Conservation (phyloP, 2,329 filamentous ascomycete species). For the Penicillium sp. region DNA sequence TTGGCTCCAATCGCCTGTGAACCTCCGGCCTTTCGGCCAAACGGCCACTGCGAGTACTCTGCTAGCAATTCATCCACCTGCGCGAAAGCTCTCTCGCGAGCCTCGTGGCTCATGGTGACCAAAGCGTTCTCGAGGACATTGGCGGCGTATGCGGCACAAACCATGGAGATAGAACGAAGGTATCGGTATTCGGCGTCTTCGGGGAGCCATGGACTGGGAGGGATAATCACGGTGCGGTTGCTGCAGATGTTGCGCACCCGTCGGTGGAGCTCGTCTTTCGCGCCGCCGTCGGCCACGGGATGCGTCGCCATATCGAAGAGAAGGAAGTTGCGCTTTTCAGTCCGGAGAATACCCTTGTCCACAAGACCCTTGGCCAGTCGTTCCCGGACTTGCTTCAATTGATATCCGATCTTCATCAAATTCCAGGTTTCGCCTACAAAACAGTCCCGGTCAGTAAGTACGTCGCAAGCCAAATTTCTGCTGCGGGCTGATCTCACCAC, state of each 20-base stretch:
- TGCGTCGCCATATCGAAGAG: conserved; percentile 99
- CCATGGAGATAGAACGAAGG: conserved; percentile 87
- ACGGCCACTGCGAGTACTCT: conserved; percentile 97
- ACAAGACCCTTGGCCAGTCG: conserved; percentile 95
- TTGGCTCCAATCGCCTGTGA: conserved; percentile 88
- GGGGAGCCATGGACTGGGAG: conserved; percentile 81
- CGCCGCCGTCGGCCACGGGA: conserved; percentile 90
- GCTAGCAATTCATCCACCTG: conserved; percentile 95
- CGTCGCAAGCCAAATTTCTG: not conserved
- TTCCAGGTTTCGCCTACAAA: conserved; percentile 94
- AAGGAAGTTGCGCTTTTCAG: conserved; percentile 98
- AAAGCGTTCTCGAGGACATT: conserved; percentile 98
- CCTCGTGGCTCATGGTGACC: conserved; percentile 87
- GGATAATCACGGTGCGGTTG: conserved; percentile 88
- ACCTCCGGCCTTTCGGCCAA: conserved; percentile 74
- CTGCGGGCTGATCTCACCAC: conserved; percentile 61
- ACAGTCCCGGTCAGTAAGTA: conserved; percentile 16
- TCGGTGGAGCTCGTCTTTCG: conserved; percentile 94
- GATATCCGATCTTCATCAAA: conserved; percentile 99
- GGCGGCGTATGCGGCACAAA: conserved; percentile 95
- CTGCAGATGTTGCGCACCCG: conserved; percentile 90
- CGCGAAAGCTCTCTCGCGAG: conserved; percentile 88
- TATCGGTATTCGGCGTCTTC: conserved; percentile 94
- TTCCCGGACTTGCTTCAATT: conserved; percentile 98
- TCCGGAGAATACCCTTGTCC: conserved; percentile 96